Evolutionary conservation across 176 grass and related monocot species (phyloP), one percentile per base, ranked within the genome.

Genomic region (Phyllostachys edulis): DNA sequence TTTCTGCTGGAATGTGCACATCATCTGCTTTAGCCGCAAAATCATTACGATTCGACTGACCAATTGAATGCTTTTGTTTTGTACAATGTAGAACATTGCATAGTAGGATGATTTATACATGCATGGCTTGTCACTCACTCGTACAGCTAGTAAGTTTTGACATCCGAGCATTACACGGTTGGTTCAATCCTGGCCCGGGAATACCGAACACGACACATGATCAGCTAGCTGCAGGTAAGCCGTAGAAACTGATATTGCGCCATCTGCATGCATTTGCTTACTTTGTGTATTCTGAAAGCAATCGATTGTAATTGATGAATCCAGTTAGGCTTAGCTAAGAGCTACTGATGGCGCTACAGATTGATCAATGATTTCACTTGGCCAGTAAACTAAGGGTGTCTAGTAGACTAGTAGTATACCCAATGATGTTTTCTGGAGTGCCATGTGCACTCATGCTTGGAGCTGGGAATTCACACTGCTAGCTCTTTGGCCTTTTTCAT

Each of bases 1-100:
- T 45, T 77, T 71, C 6, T 37, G 26, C 21, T 76, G 9, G 21
- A 86, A 85, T 76, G 42, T 17, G 52, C 77, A 34, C 40, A 52
- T 69, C 14, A 71, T 45, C 62, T 76, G 11, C 54, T 26, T 36
- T 17, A 38, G 17, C 21, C 39, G 20, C 5, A 16, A 62, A 76
- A 7, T 59, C 15, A n/a, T 75, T 60, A 23, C 3, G 5, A 42
- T 62, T 69, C 0, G 34, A 34, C 32, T 11, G 61, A 37, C 7
- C 17, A 32, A 78, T 26, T 2, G 50, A 59, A 77, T 71, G 40
- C 1, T 56, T 83, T 10, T n/a, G 20, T 69, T 67, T 50, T 56
- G 26, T 66, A 69, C 27, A 21, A 10, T 62, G 42, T 75, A 40
- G 1, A 85, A 45, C 46, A 41, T 60, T 36, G 36, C 12, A 71